Percentiles rank a stretch among this genome's conserved stretches.
Conservation (phyloP, 2,329 filamentous ascomycete genomes). For the Leptodontidium sp. region DNA sequence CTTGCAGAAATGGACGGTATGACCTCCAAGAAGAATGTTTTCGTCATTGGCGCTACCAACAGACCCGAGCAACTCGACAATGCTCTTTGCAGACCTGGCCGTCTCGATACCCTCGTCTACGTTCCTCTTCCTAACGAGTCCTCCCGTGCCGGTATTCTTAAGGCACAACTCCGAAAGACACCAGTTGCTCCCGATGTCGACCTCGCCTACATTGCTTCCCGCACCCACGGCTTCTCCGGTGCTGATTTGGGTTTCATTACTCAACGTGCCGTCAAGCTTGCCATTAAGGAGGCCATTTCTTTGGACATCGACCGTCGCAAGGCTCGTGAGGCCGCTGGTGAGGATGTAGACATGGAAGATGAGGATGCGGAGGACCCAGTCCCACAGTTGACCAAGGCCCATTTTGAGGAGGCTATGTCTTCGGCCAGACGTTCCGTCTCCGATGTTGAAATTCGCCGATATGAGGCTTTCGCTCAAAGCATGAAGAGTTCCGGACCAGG, state of each 20-base stretch:
- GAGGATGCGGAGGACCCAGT: slow-evolving; percentile 88
- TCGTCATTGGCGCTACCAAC: slow-evolving; percentile 99
- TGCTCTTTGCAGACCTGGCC: slow-evolving; percentile 95
- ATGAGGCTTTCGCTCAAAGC: slow-evolving; percentile 97
- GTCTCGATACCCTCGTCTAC: slow-evolving; percentile 98
- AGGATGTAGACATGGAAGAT: slow-evolving; percentile 84
- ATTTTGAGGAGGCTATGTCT: slow-evolving; percentile 99
- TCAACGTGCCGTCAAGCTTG: slow-evolving; percentile 98
- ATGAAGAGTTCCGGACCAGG: slow-evolving; percentile 98
- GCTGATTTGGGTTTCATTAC: slow-evolving; percentile 99
- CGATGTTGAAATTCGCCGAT: slow-evolving; percentile 96
- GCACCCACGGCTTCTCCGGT: slow-evolving; percentile 99
- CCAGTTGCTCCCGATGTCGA: slow-evolving; percentile 89
- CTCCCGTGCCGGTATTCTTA: slow-evolving; percentile 88
- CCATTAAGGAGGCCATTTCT: slow-evolving; percentile 96
- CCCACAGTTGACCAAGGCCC: slow-evolving; percentile 91
- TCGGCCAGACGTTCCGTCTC: slow-evolving; percentile 91
- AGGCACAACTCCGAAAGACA: slow-evolving; percentile 97
- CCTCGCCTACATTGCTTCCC: slow-evolving; percentile 89
- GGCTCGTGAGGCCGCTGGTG: slow-evolving; percentile 85
- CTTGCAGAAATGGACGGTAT: slow-evolving; percentile 93
- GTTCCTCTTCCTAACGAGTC: slow-evolving; percentile 94
- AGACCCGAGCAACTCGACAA: slow-evolving; percentile 98
- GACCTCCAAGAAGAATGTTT: slow-evolving; percentile 99
- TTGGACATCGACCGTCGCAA: slow-evolving; percentile 89